Evolutionary conservation across 192 early-diverging fungal species (phyloP).

Genomic region (Umbelopsis isabellina): DNA sequence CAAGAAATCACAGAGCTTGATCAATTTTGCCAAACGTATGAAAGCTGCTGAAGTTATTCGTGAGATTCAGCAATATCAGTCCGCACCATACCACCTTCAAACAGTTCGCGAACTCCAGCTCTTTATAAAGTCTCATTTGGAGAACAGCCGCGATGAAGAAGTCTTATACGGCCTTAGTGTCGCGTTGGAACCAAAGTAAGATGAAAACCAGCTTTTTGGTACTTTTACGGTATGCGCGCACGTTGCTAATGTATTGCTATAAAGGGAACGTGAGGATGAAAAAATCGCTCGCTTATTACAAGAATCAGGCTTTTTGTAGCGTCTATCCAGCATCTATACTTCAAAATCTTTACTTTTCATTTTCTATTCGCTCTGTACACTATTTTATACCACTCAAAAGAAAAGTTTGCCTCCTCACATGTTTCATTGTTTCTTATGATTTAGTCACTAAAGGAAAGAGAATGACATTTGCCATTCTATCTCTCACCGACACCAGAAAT

Average conservation of each 20-base stretch:
- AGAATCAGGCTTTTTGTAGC: conserved; percentile 77
- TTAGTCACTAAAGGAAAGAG: no score
- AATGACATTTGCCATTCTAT: no score
- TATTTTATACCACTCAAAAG: conserved; percentile 1
- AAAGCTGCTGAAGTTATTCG: conserved; percentile 89
- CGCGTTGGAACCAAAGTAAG: conserved; percentile 72
- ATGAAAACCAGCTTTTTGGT: no score
- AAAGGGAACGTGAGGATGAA: conserved; percentile 78
- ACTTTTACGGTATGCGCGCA: neutral
- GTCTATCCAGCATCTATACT: neutral
- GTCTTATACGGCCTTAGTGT: conserved; percentile 80
- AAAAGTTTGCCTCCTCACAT: no score
- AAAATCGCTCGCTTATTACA: conserved; percentile 74
- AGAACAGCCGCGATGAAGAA: conserved; percentile 69
- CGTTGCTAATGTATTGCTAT: neutral
- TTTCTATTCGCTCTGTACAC: neutral
- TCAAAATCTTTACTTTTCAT: neutral
- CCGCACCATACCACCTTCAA: conserved; percentile 75
- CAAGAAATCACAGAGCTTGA: conserved; percentile 61
- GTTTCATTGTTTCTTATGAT: no score
- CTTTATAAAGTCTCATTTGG: conserved; percentile 71
- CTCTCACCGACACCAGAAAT: no score
- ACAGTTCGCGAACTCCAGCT: conserved; percentile 82
- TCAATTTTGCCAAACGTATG: conserved; percentile 92
- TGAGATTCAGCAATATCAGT: conserved; percentile 92